Conservation (phyloP, 2,329 filamentous ascomycete species). For the Botrytis byssoidea region DNA sequence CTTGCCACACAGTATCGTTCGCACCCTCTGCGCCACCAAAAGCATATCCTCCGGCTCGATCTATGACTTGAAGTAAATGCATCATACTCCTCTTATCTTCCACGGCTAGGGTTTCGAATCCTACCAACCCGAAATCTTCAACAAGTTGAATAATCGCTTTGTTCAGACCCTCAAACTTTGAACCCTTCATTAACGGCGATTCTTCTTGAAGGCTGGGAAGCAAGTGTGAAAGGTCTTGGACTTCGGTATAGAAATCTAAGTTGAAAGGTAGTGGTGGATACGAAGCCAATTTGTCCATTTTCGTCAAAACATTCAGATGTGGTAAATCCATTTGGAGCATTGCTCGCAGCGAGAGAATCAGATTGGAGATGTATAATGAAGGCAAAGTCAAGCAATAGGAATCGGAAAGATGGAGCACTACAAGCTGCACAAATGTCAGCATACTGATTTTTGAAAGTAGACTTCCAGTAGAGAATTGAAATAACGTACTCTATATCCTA, state of each 20-base stretch:
- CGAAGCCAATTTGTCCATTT: constrained; percentile 88
- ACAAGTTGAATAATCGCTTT: constrained; percentile 83
- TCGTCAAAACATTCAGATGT: constrained; percentile 92
- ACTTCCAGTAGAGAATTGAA: constrained; percentile 10
- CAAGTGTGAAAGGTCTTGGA: constrained; percentile 86
- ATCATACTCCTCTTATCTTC: constrained; percentile 99
- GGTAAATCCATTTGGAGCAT: constrained; percentile 99
- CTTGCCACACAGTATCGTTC: constrained; percentile 96
- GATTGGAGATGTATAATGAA: constrained; percentile 90
- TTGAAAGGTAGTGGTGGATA: constrained; percentile 91
- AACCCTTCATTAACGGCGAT: constrained; percentile 63
- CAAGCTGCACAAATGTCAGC: constrained; percentile 60
- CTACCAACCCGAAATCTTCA: constrained; percentile 84
- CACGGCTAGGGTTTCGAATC: constrained; percentile 89
- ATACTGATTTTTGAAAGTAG: constrained; percentile 3
- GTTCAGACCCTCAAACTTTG: constrained; percentile 83
- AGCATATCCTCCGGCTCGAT: constrained; percentile 87
- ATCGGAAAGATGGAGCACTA: constrained; percentile 90
- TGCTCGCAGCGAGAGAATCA: constrained; percentile 87
- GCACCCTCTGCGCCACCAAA: constrained; percentile 89
- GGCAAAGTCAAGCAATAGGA: constrained; percentile 91
- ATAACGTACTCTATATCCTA: constrained; percentile 79
- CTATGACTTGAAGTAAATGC: constrained; percentile 82
- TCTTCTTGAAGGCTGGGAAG: constrained; percentile 79
- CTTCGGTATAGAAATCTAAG: constrained; percentile 95